Conservation (phyloP, 2,329 filamentous ascomycete species). For the Clonostachys rosea region DNA sequence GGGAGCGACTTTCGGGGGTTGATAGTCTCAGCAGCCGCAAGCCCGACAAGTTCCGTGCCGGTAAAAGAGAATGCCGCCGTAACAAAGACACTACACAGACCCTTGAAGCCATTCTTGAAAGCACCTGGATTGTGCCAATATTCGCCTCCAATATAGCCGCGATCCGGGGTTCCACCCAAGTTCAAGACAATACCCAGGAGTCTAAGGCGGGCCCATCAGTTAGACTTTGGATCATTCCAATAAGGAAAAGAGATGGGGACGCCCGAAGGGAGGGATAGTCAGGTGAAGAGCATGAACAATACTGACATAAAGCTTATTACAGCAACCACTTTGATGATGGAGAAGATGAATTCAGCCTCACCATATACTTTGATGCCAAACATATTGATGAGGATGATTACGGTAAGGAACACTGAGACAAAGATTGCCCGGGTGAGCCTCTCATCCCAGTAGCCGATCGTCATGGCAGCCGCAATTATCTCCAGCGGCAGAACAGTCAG, state of each 20-base stretch:
- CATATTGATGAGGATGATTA: constrained; percentile 78
- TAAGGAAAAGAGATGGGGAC: constrained; percentile 1
- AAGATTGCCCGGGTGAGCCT: constrained; percentile 66
- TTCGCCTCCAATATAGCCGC: constrained; percentile 73
- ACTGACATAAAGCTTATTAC: constrained; percentile 83
- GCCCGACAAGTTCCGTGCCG: constrained; percentile 71
- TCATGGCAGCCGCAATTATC: constrained; percentile 82
- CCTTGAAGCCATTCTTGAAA: constrained; percentile 79
- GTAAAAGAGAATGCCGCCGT: constrained; percentile 74
- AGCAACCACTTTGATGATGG: constrained; percentile 79
- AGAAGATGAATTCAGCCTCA: constrained; percentile 85
- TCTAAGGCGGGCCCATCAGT: constrained; percentile 34
- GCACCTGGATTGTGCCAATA: constrained; percentile 81
- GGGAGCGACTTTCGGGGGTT: constrained; percentile 79
- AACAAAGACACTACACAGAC: constrained; percentile 74
- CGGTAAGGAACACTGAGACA: constrained; percentile 73
- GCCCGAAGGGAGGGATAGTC: constrained; percentile 15
- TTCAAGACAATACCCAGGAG: constrained; percentile 84
- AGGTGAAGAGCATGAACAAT: background rate
- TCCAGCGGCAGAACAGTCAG: constrained; percentile 78
- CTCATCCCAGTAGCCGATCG: constrained; percentile 74
- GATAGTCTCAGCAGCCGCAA: constrained; percentile 74
- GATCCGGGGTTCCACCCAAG: constrained; percentile 69
- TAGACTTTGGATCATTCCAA: constrained; percentile 5
- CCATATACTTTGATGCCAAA: constrained; percentile 87